Evolutionary conservation across 257 asterid species (phyloP).

Genomic region (Buddleja alternifolia): DNA sequence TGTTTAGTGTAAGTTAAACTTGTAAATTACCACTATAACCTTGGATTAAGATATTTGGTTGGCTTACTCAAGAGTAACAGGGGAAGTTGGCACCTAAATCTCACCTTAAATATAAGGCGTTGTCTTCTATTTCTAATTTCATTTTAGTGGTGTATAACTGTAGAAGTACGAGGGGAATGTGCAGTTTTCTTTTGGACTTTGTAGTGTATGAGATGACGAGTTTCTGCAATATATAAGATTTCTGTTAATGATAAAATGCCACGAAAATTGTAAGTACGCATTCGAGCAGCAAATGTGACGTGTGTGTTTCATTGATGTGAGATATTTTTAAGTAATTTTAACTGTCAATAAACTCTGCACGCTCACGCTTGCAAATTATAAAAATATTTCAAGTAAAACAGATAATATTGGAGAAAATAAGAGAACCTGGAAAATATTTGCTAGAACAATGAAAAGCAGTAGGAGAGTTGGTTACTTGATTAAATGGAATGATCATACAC

Average conservation of each 20-base stretch:
- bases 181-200: constrained; percentile 12
- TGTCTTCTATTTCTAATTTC: neutral
- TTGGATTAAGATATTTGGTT: neutral
- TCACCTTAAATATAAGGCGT: neutral
- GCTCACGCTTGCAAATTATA: neutral
- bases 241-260: neutral
- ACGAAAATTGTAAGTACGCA: neutral
- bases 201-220: neutral
- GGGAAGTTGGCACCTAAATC: neutral
- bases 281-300: neutral
- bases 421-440: neutral
- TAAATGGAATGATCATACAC: too few relatives aligned
- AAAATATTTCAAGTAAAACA: neutral
- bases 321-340: neutral
- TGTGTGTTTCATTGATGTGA: neutral
- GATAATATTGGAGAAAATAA: neutral
- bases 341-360: neutral
- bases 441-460: neutral
- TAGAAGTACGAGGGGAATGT: constrained; percentile 1
- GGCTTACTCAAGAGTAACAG: neutral
- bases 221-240: constrained; percentile 17
- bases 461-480: neutral
- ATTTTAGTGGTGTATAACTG: too few relatives aligned
- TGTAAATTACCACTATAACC: neutral
- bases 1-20: neutral